Base-by-base conservation (phyloP, 1,284 basidiomycete genomes). In the Cryptococcus maquisensis region DNA sequence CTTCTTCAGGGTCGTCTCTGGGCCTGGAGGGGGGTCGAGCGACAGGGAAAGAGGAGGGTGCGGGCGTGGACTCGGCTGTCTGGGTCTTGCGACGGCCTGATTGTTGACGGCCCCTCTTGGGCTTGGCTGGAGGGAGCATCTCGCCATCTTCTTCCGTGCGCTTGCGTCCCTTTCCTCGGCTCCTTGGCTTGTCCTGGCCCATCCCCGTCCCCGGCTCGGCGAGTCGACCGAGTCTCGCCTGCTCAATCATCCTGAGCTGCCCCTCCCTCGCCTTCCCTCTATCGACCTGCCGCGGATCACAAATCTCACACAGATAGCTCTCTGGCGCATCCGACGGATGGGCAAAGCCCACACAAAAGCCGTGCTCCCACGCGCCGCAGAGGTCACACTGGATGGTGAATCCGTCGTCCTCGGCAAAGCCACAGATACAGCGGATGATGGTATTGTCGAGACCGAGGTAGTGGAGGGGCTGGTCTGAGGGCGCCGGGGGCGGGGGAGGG, bases 301-400 rank as follows among this genome's bases (percentile, higher is more conserved):
- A 78, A 32, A 76, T 51, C 51, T 77, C 73, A 59, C 76, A 78
- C 32, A 71, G 63, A 51, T 71, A 78, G 2, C 59, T 62, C 21
- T 94, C 88, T 1, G 91, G 90, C 0, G 91, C 86, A 35, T 81
- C 79, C 35, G 79, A 77, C 40, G 81, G 82, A 47, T 83, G 78
- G 20, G 79, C 76, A 65, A 91, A 86, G 35, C 82, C 84, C 65
- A 94, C 90, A 74, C 93, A 96, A 5, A 86, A 85, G 7, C 84
- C 88, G 75, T 97, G 93, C 67, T 89, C 90, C 92, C 93, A 96
- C 18, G 88, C 83, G 23, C 83, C 82, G 73, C 94, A 97, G 50
- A 81, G 77, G 72, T 96, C 94, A 75, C 93, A 97, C 24, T 89
- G 90, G 55, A 96, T 91, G 16, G 87, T 89, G 77, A 91, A 93